phyloP scores from a whole-genome alignment of 2,329 filamentous ascomycete species.

The Trichoderma sp. region DNA sequence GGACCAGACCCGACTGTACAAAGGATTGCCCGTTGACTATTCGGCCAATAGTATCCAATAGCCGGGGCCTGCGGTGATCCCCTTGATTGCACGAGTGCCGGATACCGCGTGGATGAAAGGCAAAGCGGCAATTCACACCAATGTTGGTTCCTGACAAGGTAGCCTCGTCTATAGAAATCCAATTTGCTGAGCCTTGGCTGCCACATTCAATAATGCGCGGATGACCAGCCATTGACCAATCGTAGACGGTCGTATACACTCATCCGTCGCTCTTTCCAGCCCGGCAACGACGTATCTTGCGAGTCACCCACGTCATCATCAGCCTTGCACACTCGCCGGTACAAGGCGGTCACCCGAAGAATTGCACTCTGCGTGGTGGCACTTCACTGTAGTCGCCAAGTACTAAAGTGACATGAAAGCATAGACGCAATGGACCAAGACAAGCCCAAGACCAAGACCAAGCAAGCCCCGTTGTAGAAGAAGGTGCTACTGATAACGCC shows the following conservation, averaged over 20 bases:
- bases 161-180: not conserved
- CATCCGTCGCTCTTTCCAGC: not conserved
- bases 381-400: not conserved
- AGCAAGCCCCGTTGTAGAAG: not conserved
- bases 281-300: not conserved
- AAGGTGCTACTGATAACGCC: slow-evolving; percentile 18
- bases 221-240: slow-evolving; percentile 2
- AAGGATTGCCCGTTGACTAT: not conserved
- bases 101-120: not conserved
- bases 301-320: slow-evolving; percentile 14
- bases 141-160: not conserved
- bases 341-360: slow-evolving; percentile 2
- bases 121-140: not conserved
- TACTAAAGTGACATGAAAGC: not conserved
- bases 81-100: not conserved
- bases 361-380: not conserved
- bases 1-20: not conserved
- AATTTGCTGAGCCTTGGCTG: not conserved
- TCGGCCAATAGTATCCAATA: not conserved
- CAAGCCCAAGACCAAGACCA: not conserved
- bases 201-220: not conserved
- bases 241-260: not conserved
- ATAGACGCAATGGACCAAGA: not conserved
- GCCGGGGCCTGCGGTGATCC: not conserved
- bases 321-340: not conserved